phyloP scores from a whole-genome alignment of 306 rosid genomes.

The Neltuma alba region DNA sequence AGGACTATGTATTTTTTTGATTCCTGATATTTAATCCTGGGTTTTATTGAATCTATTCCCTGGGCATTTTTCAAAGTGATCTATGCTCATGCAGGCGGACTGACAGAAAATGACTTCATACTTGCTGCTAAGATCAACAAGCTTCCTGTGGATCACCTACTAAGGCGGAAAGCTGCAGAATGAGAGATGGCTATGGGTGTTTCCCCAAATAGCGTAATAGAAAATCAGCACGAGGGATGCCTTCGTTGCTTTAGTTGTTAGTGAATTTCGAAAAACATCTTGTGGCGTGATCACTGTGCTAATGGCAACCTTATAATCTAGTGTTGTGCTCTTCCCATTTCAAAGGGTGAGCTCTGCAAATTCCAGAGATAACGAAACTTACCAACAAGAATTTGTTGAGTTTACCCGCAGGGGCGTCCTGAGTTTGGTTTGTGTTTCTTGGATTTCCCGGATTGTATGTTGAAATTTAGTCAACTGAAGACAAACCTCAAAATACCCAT shows the following conservation, averaged over 20 bases:
- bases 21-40: not conserved
- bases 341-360: not conserved
- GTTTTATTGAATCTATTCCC: not conserved
- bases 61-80: conserved; percentile 16
- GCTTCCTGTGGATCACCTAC: conserved; percentile 55
- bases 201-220: not conserved
- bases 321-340: not conserved
- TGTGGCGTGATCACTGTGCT: not conserved
- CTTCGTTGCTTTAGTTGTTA: not conserved
- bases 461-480: not conserved
- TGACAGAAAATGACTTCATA: conserved; percentile 91
- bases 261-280: not conserved
- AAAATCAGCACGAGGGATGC: not conserved
- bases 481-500: not conserved
- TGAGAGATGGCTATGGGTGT: conserved; percentile 22
- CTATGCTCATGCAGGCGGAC: conserved; percentile 65
- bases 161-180: conserved; percentile 53
- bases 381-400: not conserved
- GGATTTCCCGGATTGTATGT: not conserved
- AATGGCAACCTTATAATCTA: not conserved
- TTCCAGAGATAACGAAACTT: not conserved
- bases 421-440: not conserved
- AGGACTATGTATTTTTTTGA: not conserved
- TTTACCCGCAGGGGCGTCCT: not conserved
- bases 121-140: conserved; percentile 81